phyloP scores from a whole-genome alignment of 148 eudicot species.

The Camellia granthamiana region DNA sequence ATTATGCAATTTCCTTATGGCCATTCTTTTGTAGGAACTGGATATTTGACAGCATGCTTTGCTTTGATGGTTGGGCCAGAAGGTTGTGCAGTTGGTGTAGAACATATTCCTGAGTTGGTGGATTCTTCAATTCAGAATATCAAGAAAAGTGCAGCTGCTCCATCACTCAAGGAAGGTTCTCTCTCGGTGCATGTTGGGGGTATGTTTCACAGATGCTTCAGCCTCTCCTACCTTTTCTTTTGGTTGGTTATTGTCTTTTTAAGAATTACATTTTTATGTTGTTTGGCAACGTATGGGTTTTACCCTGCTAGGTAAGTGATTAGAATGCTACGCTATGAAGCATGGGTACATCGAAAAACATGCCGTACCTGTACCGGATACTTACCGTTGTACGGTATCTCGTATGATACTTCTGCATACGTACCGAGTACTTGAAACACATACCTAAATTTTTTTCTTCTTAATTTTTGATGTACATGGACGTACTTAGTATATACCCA shows the following conservation, averaged over 20 bases:
- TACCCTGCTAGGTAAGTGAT: neutral
- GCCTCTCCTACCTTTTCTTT: neutral
- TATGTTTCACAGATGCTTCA: constrained; percentile 27
- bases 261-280: neutral
- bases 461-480: too few relatives aligned
- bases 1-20: neutral
- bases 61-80: constrained; percentile 86
- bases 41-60: constrained; percentile 96
- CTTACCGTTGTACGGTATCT: too few relatives aligned
- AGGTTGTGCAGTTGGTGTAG: constrained; percentile 91
- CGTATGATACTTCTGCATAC: too few relatives aligned
- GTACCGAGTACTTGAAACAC: too few relatives aligned
- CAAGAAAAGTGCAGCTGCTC: constrained; percentile 78
- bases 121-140: constrained; percentile 61
- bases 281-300: neutral
- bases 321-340: neutral
- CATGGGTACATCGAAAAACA: too few relatives aligned
- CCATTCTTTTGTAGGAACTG: constrained; percentile 60
- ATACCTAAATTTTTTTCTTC: too few relatives aligned
- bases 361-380: too few relatives aligned
- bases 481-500: too few relatives aligned
- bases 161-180: constrained; percentile 65
- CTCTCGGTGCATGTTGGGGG: constrained; percentile 79
- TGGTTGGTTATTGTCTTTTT: constrained; percentile 34
- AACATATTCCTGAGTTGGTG: constrained; percentile 88